Evolutionary conservation across 768 basidiomycete genomes (phyloP).

Genomic region (Suillus hirtellus): DNA sequence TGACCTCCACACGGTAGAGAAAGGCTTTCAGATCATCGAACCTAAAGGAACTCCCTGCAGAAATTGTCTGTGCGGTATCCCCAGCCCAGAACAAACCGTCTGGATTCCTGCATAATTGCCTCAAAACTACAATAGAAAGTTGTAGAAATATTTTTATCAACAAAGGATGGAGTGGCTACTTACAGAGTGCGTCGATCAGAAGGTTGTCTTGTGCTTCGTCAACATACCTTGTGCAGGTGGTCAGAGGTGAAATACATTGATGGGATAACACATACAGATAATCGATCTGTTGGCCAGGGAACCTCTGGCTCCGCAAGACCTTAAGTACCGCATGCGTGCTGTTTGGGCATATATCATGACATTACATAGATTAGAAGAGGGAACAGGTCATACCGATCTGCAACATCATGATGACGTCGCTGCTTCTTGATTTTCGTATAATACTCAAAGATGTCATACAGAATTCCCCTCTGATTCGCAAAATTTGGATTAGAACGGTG

Average conservation of each 20-base stretch:
- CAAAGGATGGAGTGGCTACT: conserved; percentile 15
- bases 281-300: conserved; percentile 46
- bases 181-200: conserved; percentile 62
- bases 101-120: conserved; percentile 61
- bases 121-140: conserved; percentile 46
- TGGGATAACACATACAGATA: conserved; percentile 45
- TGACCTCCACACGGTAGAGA: conserved; percentile 60
- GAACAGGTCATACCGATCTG: conserved; percentile 50
- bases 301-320: conserved; percentile 22
- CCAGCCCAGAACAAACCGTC: conserved; percentile 79
- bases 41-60: conserved; percentile 68
- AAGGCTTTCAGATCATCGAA: conserved; percentile 75
- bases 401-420: conserved; percentile 49
- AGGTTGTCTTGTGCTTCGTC: conserved; percentile 78
- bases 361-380: neutral
- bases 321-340: conserved; percentile 55
- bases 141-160: neutral
- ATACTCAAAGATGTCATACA: conserved; percentile 55
- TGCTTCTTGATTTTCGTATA: conserved; percentile 50
- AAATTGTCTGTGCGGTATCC: conserved; percentile 79
- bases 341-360: conserved; percentile 4
- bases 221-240: conserved; percentile 49
- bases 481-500: conserved; percentile 55
- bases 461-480: conserved; percentile 43
- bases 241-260: neutral